Evolutionary conservation across 345 rosid species (phyloP).

Genomic region (Anacardium occidentale): DNA sequence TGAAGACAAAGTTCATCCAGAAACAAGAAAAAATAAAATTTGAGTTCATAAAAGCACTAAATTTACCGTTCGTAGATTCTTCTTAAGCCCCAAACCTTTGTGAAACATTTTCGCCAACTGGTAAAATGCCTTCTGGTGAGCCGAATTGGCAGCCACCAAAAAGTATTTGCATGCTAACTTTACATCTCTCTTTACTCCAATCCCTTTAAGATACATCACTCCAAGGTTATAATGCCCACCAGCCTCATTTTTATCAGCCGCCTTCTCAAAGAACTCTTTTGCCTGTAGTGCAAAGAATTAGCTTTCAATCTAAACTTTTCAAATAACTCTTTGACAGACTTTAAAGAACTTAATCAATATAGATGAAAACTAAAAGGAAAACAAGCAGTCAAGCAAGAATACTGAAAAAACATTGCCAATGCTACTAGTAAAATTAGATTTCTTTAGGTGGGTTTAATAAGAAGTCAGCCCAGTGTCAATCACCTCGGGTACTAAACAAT

Average conservation of each 20-base stretch:
- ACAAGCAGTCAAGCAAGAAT: background rate
- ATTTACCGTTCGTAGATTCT: constrained; percentile 71
- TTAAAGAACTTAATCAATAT: background rate
- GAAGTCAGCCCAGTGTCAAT: background rate
- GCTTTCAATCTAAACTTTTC: background rate
- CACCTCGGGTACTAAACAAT: background rate
- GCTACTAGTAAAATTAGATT: background rate
- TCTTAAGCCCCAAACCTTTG: constrained; percentile 89
- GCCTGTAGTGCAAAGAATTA: constrained; percentile 52
- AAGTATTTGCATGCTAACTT: constrained; percentile 72
- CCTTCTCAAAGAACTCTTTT: constrained; percentile 89
- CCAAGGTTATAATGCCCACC: constrained; percentile 97
- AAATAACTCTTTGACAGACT: background rate
- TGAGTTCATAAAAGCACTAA: constrained; percentile 2
- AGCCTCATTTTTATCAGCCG: constrained; percentile 72
- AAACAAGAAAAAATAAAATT: constrained; percentile 4
- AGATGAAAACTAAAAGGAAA: background rate
- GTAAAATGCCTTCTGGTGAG: constrained; percentile 96
- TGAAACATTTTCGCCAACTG: constrained; percentile 99
- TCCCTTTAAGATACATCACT: constrained; percentile 82
- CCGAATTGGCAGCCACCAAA: constrained; percentile 81
- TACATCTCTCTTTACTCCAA: constrained; percentile 88
- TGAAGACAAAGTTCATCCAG: background rate
- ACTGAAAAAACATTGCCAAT: background rate
- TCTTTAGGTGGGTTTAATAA: background rate